Conservation (phyloP, 805 yeast species). For the Candida yuanshanica region DNA sequence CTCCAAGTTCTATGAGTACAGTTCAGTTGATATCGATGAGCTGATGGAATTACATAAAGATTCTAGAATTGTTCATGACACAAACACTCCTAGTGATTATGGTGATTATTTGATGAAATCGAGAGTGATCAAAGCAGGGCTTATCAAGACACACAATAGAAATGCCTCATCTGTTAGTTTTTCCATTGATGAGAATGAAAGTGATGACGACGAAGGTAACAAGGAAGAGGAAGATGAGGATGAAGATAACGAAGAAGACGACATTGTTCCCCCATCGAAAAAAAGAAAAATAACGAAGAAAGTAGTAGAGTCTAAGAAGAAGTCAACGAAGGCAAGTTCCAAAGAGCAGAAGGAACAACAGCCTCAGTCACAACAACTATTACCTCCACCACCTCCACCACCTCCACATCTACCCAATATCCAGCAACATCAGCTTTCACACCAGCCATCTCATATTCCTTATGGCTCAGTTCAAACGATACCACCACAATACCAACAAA, state of each 20-base stretch:
- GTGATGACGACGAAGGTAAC: conserved; percentile 8
- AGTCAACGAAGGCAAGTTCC: neutral
- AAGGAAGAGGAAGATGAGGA: conserved; percentile 17
- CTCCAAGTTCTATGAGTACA: conserved; percentile 72
- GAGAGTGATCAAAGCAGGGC: conserved; percentile 13
- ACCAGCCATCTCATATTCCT: neutral
- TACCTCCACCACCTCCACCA: conserved; percentile 1
- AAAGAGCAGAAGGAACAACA: conserved; percentile 9
- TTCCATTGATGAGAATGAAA: conserved; percentile 10
- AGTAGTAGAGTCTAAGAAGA: conserved; percentile 1
- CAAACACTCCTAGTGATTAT: conserved; percentile 59
- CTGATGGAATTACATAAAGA: conserved; percentile 37
- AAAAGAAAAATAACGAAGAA: conserved; percentile 3
- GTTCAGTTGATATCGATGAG: conserved; percentile 59
- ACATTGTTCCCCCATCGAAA: conserved; percentile 2
- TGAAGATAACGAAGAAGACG: conserved; percentile 12
- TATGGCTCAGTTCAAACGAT: neutral
- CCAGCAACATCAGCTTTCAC: conserved; percentile 4
- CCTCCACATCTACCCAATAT: conserved; percentile 4
- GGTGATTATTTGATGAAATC: conserved; percentile 47
- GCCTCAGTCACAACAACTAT: conserved; percentile 3
- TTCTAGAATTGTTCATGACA: conserved; percentile 40
- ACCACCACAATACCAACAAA: conserved; percentile 2
- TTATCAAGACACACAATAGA: conserved; percentile 9
- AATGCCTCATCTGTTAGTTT: conserved; percentile 11